Evolutionary conservation across 2,329 filamentous ascomycete genomes (phyloP).

Genomic region (Eurotiales sp.): DNA sequence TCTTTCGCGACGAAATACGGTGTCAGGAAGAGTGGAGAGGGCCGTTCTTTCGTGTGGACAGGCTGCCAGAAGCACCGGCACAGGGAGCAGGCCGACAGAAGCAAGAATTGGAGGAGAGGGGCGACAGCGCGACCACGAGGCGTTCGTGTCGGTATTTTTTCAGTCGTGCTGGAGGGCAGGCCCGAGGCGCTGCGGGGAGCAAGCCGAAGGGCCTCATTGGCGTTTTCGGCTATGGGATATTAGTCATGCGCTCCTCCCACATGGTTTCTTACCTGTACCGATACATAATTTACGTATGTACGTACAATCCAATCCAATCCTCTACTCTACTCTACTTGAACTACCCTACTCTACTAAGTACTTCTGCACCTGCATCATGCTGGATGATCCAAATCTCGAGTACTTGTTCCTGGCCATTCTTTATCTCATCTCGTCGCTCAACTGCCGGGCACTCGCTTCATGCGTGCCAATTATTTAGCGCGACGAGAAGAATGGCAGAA

Average conservation of each 20-base stretch:
- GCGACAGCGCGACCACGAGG: background rate
- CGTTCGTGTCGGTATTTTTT: background rate
- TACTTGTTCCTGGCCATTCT: too few species aligned
- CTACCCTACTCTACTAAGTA: too few species aligned
- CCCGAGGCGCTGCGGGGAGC: background rate
- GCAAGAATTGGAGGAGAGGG: background rate
- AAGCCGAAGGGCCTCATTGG: background rate
- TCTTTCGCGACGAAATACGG: background rate
- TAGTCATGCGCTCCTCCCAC: background rate
- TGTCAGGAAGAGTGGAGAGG: background rate
- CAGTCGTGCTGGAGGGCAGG: background rate
- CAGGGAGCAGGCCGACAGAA: background rate
- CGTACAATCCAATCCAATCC: too few species aligned
- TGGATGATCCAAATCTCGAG: too few species aligned
- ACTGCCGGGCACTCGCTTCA: too few species aligned
- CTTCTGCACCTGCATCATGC: too few species aligned
- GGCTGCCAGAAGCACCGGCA: too few species aligned
- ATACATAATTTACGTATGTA: too few species aligned
- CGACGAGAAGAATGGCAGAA: too few species aligned
- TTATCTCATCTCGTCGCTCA: too few species aligned
- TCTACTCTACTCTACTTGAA: too few species aligned
- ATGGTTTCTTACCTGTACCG: background rate
- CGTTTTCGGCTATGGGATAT: background rate
- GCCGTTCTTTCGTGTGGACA: background rate
- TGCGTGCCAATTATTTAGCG: background rate